Conservation (phyloP, 2,329 filamentous ascomycete genomes). For the Penicillium sp. region DNA sequence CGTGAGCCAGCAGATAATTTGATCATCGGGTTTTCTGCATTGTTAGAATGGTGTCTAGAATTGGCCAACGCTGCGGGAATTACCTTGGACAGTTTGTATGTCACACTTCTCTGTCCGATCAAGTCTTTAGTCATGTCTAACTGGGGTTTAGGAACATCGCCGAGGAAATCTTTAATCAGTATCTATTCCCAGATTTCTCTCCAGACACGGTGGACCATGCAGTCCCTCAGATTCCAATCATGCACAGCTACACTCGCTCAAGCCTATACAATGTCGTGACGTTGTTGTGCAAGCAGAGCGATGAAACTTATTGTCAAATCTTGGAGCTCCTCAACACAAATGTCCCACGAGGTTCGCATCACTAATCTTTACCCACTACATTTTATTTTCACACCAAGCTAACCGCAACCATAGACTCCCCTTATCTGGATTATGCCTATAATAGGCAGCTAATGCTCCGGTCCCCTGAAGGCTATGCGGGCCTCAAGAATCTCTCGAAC, state of each 20-base stretch:
- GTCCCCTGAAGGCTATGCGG: constrained; percentile 77
- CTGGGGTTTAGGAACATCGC: constrained; percentile 41
- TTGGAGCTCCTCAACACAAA: constrained; percentile 53
- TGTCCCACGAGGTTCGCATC: constrained; percentile 48
- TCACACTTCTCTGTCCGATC: background rate
- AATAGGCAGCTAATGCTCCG: constrained; percentile 69
- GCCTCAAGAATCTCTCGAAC: constrained; percentile 86
- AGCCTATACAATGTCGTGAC: constrained; percentile 62
- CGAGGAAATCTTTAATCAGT: constrained; percentile 58
- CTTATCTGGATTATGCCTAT: constrained; percentile 58
- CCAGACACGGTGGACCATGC: constrained; percentile 28
- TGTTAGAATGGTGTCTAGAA: constrained; percentile 45
- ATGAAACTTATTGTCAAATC: constrained; percentile 50
- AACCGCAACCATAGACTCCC: background rate
- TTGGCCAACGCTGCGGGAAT: constrained; percentile 35
- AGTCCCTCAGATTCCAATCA: constrained; percentile 45
- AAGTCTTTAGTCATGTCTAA: background rate
- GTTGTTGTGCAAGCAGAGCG: constrained; percentile 51
- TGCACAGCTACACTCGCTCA: constrained; percentile 57
- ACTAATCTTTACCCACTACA: background rate
- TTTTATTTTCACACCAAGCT: background rate
- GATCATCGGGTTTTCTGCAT: constrained; percentile 43
- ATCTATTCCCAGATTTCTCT: constrained; percentile 62
- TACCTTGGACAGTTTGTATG: constrained; percentile 36
- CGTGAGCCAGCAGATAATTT: constrained; percentile 46